Evolutionary conservation across 1,284 basidiomycete species (phyloP).

Genomic region (Malassezia sympodialis): DNA sequence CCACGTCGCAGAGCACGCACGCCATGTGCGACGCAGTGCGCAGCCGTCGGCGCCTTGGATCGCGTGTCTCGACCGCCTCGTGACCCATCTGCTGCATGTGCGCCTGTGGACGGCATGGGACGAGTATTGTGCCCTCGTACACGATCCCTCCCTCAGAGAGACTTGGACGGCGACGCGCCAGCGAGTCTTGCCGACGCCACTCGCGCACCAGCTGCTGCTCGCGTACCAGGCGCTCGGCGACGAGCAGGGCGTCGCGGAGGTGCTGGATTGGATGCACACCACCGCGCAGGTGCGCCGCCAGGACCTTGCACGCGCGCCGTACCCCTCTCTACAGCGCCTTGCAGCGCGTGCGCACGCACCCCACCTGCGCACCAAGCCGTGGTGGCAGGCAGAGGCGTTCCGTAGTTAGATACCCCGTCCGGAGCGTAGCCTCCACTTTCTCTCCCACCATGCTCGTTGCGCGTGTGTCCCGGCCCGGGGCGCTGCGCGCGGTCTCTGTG

Average conservation of each 20-base stretch:
- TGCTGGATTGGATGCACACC: constrained; percentile 8
- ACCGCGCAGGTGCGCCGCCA: not conserved
- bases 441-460: not conserved
- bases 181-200: not conserved
- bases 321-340: not conserved
- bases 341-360: not conserved
- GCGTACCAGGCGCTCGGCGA: constrained; percentile 9
- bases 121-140: not conserved
- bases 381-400: not conserved
- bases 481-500: not conserved
- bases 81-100: not conserved
- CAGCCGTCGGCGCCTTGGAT: not conserved
- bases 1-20: not conserved
- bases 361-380: not conserved
- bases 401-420: not conserved
- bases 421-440: not conserved
- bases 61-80: not conserved
- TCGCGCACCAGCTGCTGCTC: constrained; percentile 1
- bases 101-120: not conserved
- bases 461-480: not conserved
- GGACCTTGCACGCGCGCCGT: not conserved
- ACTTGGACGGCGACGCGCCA: not conserved
- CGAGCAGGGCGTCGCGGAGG: not conserved
- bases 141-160: not conserved
- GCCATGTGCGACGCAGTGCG: not conserved